Conservation (phyloP, 768 basidiomycete genomes). For the Lactarius pseudohatsudake region DNA sequence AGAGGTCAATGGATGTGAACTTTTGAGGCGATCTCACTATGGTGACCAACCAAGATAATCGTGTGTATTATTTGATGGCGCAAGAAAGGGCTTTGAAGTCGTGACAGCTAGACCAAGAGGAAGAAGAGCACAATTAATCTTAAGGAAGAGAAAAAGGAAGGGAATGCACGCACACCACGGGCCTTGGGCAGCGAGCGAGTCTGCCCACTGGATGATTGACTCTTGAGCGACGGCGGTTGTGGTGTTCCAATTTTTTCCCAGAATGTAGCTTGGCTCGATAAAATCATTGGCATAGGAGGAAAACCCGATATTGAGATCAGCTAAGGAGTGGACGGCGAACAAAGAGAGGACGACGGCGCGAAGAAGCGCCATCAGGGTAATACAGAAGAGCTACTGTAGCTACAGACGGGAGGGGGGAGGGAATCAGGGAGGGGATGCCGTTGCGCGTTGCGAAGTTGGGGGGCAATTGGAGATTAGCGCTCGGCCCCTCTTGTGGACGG, state of each 20-base stretch:
- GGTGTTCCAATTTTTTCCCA: constrained; percentile 16
- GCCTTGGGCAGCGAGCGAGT: constrained; percentile 24
- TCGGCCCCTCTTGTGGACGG: constrained; percentile 31
- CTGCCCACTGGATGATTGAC: constrained; percentile 29
- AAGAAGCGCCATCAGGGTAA: constrained; percentile 20
- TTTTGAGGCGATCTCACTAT: constrained; percentile 16
- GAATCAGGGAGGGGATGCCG: not conserved
- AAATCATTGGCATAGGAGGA: constrained; percentile 24
- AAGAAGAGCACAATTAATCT: not conserved
- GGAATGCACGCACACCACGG: constrained; percentile 27
- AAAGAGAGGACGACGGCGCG: constrained; percentile 13
- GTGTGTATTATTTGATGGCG: constrained; percentile 17
- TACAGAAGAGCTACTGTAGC: constrained; percentile 13
- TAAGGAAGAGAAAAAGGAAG: constrained; percentile 28
- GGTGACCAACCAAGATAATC: constrained; percentile 28
- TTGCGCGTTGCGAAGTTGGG: not conserved
- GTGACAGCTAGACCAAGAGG: constrained; percentile 28
- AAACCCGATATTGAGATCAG: constrained; percentile 16
- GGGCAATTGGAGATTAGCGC: constrained; percentile 30
- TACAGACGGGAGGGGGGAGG: not conserved
- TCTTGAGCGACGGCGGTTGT: constrained; percentile 25
- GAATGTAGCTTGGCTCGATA: constrained; percentile 26
- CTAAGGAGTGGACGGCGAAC: constrained; percentile 13
- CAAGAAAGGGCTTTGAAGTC: constrained; percentile 27
- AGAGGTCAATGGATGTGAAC: not conserved